Evolutionary conservation across 495 filamentous ascomycete species (phyloP).

Genomic region (Bombardia bombarda): DNA sequence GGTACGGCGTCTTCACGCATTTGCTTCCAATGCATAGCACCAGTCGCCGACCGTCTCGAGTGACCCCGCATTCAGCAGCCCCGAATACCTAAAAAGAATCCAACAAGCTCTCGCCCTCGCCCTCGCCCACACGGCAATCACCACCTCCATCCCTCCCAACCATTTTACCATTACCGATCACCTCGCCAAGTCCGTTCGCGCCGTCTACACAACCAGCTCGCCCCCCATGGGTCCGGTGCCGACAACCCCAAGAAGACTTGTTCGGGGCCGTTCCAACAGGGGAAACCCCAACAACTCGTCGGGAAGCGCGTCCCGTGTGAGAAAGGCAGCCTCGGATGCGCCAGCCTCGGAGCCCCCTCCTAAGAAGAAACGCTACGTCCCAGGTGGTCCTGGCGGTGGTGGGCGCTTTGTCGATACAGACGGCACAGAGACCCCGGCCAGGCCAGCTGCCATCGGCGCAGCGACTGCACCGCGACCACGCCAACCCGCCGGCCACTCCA

Average conservation of each 20-base stretch:
- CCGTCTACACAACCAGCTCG: background rate
- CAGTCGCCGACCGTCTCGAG: constrained; percentile 8
- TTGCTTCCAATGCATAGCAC: constrained; percentile 9
- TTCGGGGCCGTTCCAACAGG: constrained; percentile 33
- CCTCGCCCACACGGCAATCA: constrained; percentile 10
- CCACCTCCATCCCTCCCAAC: background rate
- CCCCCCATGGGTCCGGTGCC: constrained; percentile 34
- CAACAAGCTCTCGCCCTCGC: no score
- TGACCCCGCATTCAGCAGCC: constrained; percentile 12
- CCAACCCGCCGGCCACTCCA: constrained; percentile 23
- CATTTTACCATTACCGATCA: background rate
- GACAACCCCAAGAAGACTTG: constrained; percentile 32
- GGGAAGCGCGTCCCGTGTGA: constrained; percentile 33
- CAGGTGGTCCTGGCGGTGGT: constrained; percentile 73
- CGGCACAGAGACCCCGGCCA: constrained; percentile 42
- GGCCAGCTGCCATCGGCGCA: constrained; percentile 11
- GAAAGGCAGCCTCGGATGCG: constrained; percentile 25
- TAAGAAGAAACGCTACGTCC: constrained; percentile 55
- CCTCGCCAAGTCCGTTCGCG: background rate
- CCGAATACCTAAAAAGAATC: no score
- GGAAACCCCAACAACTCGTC: constrained; percentile 35
- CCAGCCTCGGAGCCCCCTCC: constrained; percentile 44
- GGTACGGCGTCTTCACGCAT: constrained; percentile 2
- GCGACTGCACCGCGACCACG: constrained; percentile 28
- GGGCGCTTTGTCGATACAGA: constrained; percentile 66